A percentile compares a stretch with the other conserved stretches of the same genome.
Conservation (phyloP, 1,284 basidiomycete genomes). For the Anthracocystis setariae region DNA sequence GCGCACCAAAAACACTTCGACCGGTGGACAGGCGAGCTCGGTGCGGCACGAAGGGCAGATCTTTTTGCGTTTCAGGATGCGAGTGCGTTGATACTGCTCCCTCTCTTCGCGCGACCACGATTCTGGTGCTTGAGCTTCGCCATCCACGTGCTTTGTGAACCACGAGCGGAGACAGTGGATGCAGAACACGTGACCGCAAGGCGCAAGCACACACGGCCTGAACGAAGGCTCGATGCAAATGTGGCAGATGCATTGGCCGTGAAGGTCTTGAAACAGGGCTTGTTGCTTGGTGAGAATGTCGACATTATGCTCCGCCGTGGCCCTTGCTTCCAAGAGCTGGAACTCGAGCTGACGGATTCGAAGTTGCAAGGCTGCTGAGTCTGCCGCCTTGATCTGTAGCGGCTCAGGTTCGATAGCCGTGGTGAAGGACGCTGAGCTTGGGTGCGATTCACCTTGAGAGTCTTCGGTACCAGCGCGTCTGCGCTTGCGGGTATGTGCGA, state of each 20-base stretch:
- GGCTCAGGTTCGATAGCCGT: slow-evolving; percentile 17
- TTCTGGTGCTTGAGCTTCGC: slow-evolving; percentile 27
- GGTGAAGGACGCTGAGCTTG: slow-evolving; percentile 29
- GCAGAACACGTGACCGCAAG: slow-evolving; percentile 65
- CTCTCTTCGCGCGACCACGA: slow-evolving; percentile 16
- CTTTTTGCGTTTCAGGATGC: slow-evolving; percentile 56
- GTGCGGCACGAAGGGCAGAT: slow-evolving; percentile 62
- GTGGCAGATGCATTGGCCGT: slow-evolving; percentile 50
- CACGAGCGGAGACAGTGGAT: slow-evolving; percentile 60
- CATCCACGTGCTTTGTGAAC: slow-evolving; percentile 55
- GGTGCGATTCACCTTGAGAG: slow-evolving; percentile 20
- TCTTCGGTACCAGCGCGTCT: slow-evolving; percentile 18
- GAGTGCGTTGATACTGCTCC: slow-evolving; percentile 15
- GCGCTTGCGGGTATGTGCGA: slow-evolving; percentile 20
- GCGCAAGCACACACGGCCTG: slow-evolving; percentile 58
- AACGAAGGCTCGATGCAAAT: slow-evolving; percentile 58
- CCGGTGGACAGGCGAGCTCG: slow-evolving; percentile 52
- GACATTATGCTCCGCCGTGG: slow-evolving; percentile 14
- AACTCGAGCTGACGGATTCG: slow-evolving; percentile 38
- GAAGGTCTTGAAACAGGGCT: slow-evolving; percentile 33
- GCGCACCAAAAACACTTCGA: slow-evolving; percentile 59
- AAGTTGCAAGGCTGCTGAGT: slow-evolving; percentile 26
- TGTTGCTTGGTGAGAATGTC: slow-evolving; percentile 35
- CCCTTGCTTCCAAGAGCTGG: slow-evolving; percentile 35
- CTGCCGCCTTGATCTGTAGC: slow-evolving; percentile 9